These are phyloP conservation scores for Cocos nucifera DNA, from an alignment of 176 grass and related monocot species.

Conservation along the genomic window DNA sequence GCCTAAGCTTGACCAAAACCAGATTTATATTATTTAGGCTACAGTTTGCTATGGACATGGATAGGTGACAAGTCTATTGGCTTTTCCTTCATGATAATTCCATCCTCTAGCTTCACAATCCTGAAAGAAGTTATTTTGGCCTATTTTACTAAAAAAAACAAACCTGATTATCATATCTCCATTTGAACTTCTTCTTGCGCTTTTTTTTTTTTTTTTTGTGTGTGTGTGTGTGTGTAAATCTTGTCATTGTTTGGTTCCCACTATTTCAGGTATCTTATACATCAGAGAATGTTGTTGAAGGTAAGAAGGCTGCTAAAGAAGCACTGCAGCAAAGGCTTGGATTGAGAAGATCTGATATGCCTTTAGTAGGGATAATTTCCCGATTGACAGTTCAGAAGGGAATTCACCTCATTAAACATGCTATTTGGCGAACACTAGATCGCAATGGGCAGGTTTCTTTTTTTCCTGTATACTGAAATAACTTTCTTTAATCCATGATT, in stretches of 20 bases:
- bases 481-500: too few relatives aligned
- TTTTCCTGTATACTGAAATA: too few relatives aligned
- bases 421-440: constrained; percentile 56
- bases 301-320: constrained; percentile 78
- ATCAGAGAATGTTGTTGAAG: constrained; percentile 74
- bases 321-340: constrained; percentile 80
- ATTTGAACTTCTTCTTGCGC: too few relatives aligned
- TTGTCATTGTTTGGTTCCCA: background rate
- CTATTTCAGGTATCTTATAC: constrained; percentile 61
- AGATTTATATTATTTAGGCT: too few relatives aligned
- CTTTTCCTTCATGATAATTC: too few relatives aligned
- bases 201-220: background rate
- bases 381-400: constrained; percentile 92
- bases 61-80: too few relatives aligned
- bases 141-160: too few relatives aligned
- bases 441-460: constrained; percentile 64
- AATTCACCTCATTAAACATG: constrained; percentile 98
- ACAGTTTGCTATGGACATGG: too few relatives aligned
- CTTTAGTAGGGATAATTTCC: constrained; percentile 78
- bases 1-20: too few relatives aligned
- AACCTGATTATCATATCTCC: too few relatives aligned
- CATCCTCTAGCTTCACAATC: too few relatives aligned
- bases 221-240: background rate
- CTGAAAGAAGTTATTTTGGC: too few relatives aligned
- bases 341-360: constrained; percentile 53